These are phyloP conservation scores for Phaeosphaeria sp. DNA, from an alignment of 2,329 filamentous ascomycete genomes.

Conservation along the genomic window DNA sequence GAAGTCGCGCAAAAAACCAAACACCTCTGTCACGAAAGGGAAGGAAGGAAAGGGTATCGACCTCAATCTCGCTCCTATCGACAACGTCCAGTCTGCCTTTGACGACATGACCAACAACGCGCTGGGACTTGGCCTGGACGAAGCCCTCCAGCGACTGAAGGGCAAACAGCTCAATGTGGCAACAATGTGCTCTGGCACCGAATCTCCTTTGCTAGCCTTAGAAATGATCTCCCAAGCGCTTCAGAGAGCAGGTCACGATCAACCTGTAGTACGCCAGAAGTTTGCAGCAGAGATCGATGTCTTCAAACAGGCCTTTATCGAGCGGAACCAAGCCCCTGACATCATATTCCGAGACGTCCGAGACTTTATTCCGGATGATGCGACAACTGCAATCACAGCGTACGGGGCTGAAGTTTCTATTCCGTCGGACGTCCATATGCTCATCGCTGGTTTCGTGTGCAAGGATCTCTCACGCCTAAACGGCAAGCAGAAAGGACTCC, in stretches of 20 bases:
- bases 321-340: slow-evolving; percentile 52
- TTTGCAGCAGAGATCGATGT: slow-evolving; percentile 57
- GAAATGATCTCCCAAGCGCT: slow-evolving; percentile 56
- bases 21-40: neutral
- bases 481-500: slow-evolving; percentile 58
- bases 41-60: slow-evolving; percentile 39
- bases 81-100: slow-evolving; percentile 58
- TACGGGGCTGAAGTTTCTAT: slow-evolving; percentile 67
- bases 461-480: slow-evolving; percentile 77
- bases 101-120: slow-evolving; percentile 54
- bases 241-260: slow-evolving; percentile 5
- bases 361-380: slow-evolving; percentile 53
- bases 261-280: slow-evolving; percentile 44
- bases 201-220: slow-evolving; percentile 73
- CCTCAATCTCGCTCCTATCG: slow-evolving; percentile 54
- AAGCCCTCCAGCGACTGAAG: slow-evolving; percentile 45
- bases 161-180: slow-evolving; percentile 61
- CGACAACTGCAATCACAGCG: slow-evolving; percentile 66
- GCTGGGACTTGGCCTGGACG: slow-evolving; percentile 37
- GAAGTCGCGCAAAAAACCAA: neutral
- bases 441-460: slow-evolving; percentile 77
- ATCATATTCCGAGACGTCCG: slow-evolving; percentile 55
- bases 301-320: slow-evolving; percentile 57
- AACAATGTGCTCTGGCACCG: slow-evolving; percentile 81
- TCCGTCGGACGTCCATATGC: slow-evolving; percentile 66